Base-by-base conservation (phyloP, 495 filamentous ascomycete species). In the Trichoderma orchidacearum region DNA sequence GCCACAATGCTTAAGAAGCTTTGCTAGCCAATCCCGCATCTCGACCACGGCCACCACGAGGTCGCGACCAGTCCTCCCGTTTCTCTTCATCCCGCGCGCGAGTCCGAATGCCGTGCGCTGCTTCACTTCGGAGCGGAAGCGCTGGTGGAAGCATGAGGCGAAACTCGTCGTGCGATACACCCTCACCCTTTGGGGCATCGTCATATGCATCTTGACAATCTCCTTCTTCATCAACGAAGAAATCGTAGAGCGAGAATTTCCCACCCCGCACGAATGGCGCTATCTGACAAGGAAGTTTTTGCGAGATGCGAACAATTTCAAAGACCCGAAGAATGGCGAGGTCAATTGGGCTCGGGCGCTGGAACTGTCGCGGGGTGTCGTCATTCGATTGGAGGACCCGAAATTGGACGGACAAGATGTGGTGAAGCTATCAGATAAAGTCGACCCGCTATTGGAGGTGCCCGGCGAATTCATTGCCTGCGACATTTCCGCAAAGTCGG, bases 1-100 rank as follows among this genome's bases (percentile, higher is more conserved):
- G 5, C 32, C 30, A 8, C 53, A 31, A 34, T 55, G 53, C 31
- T n/a, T 27, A 7, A 6, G 53, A 28, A 36, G 30, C 31, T 35
- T 55, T 25, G 53, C 53, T 4, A 30, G n/a, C 12, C 51, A 32
- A 15, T 30, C 51, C 12, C 51, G 41, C 30, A 17, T 53, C 51
- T 8, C 32, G 32, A 53, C 11, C 61, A 63, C 45, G 53, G 52
- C 56, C n/a, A 55, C 17, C 15, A 54, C 25, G 5, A 4, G 53
- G 15, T 55, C 23, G 7, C 82, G 90, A n/a, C 89, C 90, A 28
- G 85, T 91, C 64, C 71, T 93, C 27, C 86, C 87, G 18, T 95
- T 89, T 67, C 84, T 90, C 64, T 64, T 64, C 66, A n/a, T 78
- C 79, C 54, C 79, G 77, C 75, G 56, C 62, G 52, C 65, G 5